Percentiles rank a stretch among this genome's conserved stretches.
Conservation (phyloP, 1,139 yeast species). For the Yamadazyma taylorii region DNA sequence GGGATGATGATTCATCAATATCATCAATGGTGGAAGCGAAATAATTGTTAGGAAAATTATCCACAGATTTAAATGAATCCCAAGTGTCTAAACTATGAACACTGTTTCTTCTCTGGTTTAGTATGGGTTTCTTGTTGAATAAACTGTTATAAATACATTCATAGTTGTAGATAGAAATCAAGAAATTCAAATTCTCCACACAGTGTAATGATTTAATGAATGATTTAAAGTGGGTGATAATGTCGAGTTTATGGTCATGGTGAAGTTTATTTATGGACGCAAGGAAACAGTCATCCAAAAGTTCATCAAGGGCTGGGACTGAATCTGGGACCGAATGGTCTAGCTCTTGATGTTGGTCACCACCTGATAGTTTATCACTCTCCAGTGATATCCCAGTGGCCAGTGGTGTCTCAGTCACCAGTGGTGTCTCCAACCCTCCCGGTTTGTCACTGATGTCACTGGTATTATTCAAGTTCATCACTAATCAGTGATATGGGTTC, state of each 20-base stretch:
- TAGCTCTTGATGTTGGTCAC: not conserved
- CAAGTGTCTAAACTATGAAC: constrained; percentile 8
- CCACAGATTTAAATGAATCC: constrained; percentile 16
- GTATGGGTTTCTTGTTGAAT: constrained; percentile 5
- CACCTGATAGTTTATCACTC: not conserved
- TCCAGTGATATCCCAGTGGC: no score
- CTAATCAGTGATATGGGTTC: no score
- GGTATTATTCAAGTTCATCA: no score
- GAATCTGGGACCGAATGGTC: not conserved
- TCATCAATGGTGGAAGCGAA: constrained; percentile 38
- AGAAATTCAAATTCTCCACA: constrained; percentile 46
- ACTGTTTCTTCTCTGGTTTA: constrained; percentile 8
- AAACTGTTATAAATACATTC: constrained; percentile 25
- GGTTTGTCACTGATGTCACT: no score
- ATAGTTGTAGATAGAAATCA: constrained; percentile 47
- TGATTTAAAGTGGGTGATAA: constrained; percentile 21
- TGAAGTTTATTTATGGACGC: constrained; percentile 21
- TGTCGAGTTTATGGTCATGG: constrained; percentile 13
- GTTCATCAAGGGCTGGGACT: constrained; percentile 25
- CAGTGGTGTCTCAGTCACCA: not conserved
- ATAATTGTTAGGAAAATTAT: constrained; percentile 25
- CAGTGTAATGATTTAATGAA: constrained; percentile 34
- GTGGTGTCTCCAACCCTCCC: no score
- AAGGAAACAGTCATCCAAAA: constrained; percentile 27
- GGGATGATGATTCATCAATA: constrained; percentile 15